Conservation (phyloP, 1,284 basidiomycete species). For the Ceratobasidium sp. region DNA sequence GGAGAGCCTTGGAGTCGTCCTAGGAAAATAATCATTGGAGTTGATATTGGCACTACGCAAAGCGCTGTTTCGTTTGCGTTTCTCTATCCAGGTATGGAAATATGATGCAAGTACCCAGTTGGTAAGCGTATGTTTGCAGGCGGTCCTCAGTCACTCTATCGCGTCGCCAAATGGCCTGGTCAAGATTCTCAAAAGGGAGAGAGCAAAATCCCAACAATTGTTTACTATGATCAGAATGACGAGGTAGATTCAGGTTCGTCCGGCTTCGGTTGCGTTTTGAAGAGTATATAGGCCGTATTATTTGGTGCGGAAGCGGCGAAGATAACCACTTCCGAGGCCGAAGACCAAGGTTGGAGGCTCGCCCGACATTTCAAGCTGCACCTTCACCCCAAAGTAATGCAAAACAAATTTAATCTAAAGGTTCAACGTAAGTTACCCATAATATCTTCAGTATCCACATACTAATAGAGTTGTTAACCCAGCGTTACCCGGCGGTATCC, state of each 20-base stretch:
- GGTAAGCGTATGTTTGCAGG: slow-evolving; percentile 8
- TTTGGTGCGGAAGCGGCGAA: slow-evolving; percentile 44
- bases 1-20: slow-evolving; percentile 28
- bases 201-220: slow-evolving; percentile 44
- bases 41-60: slow-evolving; percentile 46
- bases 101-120: too few species aligned
- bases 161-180: slow-evolving; percentile 38
- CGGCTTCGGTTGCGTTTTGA: too few species aligned
- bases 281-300: slow-evolving; percentile 41
- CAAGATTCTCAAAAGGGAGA: slow-evolving; percentile 20
- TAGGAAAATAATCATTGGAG: slow-evolving; percentile 37
- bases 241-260: too few species aligned
- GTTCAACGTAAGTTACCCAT: too few species aligned
- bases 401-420: slow-evolving; percentile 21
- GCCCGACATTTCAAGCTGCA: slow-evolving; percentile 45
- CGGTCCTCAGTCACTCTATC: slow-evolving; percentile 16
- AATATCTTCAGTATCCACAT: too few species aligned
- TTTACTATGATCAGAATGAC: slow-evolving; percentile 40
- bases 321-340: slow-evolving; percentile 2
- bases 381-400: slow-evolving; percentile 43
- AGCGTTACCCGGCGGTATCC: background rate
- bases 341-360: slow-evolving; percentile 39
- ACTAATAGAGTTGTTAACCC: too few species aligned
- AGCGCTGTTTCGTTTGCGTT: slow-evolving; percentile 31
- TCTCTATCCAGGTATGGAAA: slow-evolving; percentile 31